Evolutionary conservation across 441 rosid genomes (phyloP).

Genomic region (Viola pubescens): DNA sequence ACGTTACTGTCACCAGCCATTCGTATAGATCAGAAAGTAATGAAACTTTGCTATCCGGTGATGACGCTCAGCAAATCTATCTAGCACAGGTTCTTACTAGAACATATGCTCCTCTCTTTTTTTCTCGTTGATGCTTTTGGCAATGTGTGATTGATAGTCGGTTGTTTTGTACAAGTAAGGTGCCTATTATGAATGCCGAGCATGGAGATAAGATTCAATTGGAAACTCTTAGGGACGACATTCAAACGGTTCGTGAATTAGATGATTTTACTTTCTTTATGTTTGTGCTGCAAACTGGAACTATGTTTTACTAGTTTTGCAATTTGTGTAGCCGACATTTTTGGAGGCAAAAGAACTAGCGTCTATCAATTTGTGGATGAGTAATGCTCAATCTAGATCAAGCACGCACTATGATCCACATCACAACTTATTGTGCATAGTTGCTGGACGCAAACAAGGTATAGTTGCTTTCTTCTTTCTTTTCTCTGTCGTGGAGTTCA

Average conservation of each 20-base stretch:
- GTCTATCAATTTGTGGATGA: conserved; percentile 90
- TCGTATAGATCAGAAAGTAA: conserved; percentile 21
- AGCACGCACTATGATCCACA: conserved; percentile 89
- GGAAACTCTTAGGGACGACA: conserved; percentile 58
- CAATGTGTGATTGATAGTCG: neutral
- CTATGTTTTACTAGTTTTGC: conserved; percentile 12
- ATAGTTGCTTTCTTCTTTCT: conserved; percentile 1
- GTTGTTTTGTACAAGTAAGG: conserved; percentile 27
- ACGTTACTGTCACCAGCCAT: conserved; percentile 8
- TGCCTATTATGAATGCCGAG: conserved; percentile 59
- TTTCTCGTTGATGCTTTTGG: neutral
- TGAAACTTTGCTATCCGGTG: conserved; percentile 22
- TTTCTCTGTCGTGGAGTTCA: neutral
- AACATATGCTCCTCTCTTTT: neutral
- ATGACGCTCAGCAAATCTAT: conserved; percentile 52
- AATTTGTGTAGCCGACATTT: conserved; percentile 46
- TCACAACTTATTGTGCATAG: conserved; percentile 71
- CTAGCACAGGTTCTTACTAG: conserved; percentile 56
- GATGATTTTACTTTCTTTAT: conserved; percentile 6
- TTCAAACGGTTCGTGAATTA: conserved; percentile 35
- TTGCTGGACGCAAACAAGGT: conserved; percentile 82
- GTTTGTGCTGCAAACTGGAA: neutral
- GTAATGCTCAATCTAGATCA: conserved; percentile 61
- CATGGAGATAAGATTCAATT: conserved; percentile 63
- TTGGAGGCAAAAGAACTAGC: conserved; percentile 48